These are phyloP conservation scores for Xylariales sp. DNA, from an alignment of 2,329 filamentous ascomycete genomes.

Conservation along the genomic window DNA sequence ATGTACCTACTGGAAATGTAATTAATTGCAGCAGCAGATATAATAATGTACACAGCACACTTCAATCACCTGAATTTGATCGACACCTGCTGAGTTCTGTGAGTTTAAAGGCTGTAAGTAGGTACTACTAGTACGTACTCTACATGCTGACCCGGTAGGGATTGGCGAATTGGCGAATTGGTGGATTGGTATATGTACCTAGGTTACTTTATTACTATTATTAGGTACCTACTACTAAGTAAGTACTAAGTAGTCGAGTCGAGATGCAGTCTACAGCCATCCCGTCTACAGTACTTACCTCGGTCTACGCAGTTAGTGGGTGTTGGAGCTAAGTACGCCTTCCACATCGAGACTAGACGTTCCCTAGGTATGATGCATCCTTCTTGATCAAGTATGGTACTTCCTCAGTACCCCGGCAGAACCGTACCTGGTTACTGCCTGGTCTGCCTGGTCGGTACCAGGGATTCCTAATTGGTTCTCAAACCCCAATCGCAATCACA, in stretches of 20 bases:
- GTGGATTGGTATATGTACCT: neutral
- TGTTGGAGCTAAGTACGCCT: slow-evolving; percentile 29
- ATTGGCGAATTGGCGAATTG: too few relatives aligned
- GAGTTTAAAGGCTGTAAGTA: slow-evolving; percentile 14
- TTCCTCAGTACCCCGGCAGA: slow-evolving; percentile 4
- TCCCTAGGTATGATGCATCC: slow-evolving; percentile 20
- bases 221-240: too few relatives aligned
- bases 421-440: too few relatives aligned
- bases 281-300: neutral
- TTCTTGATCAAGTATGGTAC: slow-evolving; percentile 35
- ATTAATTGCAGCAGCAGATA: neutral
- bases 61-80: slow-evolving; percentile 13
- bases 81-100: slow-evolving; percentile 7
- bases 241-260: too few relatives aligned
- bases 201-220: too few relatives aligned
- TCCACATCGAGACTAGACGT: slow-evolving; percentile 32
- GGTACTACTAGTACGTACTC: neutral
- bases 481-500: slow-evolving; percentile 18
- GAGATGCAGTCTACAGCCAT: too few relatives aligned
- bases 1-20: neutral
- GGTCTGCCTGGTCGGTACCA: slow-evolving; percentile 20
- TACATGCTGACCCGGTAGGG: neutral
- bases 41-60: neutral
- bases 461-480: slow-evolving; percentile 23
- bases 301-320: neutral